A percentile compares a stretch with the other conserved stretches of the same genome.
phyloP scores from a whole-genome alignment of 2,329 filamentous ascomycete genomes.

The Ophiostoma tasmaniense region DNA sequence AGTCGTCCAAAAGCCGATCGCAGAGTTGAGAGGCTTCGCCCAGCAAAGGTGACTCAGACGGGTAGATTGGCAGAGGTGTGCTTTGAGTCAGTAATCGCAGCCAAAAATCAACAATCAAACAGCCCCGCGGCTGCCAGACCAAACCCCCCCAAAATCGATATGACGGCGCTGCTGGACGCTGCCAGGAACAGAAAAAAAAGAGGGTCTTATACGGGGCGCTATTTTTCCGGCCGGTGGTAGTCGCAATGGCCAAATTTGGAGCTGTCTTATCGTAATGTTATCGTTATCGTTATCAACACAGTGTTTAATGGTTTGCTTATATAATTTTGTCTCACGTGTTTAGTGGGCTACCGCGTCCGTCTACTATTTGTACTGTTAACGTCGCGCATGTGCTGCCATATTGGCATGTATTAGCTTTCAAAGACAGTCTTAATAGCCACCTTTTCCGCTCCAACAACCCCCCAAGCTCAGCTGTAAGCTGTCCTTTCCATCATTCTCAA shows the following conservation, averaged over 20 bases:
- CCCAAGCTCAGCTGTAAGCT: conserved; percentile 11
- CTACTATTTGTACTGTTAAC: neutral
- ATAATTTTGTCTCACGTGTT: neutral
- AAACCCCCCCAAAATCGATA: neutral
- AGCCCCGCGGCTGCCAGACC: neutral
- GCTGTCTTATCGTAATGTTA: neutral
- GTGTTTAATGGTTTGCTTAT: neutral
- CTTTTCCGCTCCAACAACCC: neutral
- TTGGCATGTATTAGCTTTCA: neutral
- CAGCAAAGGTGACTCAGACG: conserved; percentile 6
- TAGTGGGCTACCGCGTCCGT: neutral
- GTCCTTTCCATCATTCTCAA: conserved; percentile 11
- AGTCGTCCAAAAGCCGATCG: neutral
- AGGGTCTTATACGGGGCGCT: conserved; percentile 8
- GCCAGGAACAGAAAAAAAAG: conserved; percentile 5
- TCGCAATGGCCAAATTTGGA: neutral
- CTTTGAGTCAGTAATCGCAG: neutral
- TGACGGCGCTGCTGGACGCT: neutral
- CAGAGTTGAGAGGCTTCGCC: neutral
- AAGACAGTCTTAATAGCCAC: neutral
- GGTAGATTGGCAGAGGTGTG: neutral
- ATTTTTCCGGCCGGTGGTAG: conserved; percentile 15
- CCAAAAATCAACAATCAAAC: conserved; percentile 2
- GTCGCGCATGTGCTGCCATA: neutral
- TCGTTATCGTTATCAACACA: neutral